Evolutionary conservation across 176 grass and related monocot genomes (phyloP).

Genomic region (Luzula sylvatica): DNA sequence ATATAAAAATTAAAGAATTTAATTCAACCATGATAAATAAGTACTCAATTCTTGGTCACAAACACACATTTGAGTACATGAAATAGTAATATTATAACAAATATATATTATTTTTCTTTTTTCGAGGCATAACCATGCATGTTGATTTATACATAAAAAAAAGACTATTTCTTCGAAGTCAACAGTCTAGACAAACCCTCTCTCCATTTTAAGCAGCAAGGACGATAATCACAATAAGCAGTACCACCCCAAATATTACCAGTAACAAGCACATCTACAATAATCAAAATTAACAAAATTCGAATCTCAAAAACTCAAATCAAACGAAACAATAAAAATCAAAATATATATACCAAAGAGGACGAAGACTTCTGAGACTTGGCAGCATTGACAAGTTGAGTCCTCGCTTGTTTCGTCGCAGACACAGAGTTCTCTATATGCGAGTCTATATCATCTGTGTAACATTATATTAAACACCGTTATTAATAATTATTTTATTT

Average conservation of each 20-base stretch:
- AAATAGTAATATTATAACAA: conserved; percentile 14
- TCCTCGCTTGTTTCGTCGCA: conserved; percentile 28
- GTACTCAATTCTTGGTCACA: neutral
- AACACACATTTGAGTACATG: conserved; percentile 15
- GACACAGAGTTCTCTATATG: conserved; percentile 21
- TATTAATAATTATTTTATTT: no score
- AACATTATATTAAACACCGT: no score
- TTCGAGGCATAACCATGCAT: conserved; percentile 13
- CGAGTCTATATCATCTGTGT: conserved; percentile 51
- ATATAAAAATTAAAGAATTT: no score
- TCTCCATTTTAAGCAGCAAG: conserved; percentile 52
- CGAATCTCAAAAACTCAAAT: neutral
- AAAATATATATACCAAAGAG: conserved; percentile 32
- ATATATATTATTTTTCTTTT: conserved; percentile 1
- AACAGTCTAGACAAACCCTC: no score
- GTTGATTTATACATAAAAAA: conserved; percentile 24
- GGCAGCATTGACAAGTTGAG: conserved; percentile 25
- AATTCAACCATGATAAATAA: no score
- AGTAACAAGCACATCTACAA: conserved; percentile 53
- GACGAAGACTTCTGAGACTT: conserved; percentile 50
- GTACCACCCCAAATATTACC: conserved; percentile 32
- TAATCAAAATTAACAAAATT: neutral
- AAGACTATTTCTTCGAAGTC: neutral
- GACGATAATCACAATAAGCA: conserved; percentile 45
- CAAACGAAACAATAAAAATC: neutral